Base-by-base conservation (phyloP, 2,329 filamentous ascomycete species). In the Aspergillus costaricaensis region DNA sequence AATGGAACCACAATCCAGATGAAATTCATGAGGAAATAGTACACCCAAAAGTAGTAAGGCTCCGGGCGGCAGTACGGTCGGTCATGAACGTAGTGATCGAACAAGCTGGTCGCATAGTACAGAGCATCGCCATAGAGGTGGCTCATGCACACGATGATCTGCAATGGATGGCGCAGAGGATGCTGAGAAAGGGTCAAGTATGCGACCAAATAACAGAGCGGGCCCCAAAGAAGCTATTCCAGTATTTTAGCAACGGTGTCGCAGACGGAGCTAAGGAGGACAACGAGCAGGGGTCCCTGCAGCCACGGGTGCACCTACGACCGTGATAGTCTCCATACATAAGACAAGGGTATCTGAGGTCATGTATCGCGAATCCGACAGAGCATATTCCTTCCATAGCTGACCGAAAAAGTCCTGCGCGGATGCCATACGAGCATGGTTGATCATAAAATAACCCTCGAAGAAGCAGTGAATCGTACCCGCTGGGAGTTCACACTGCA, bases 311-410 rank as follows among this genome's bases (percentile, higher is more conserved):
- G 51, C 43, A 76, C 87, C 70, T 78, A 93, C 90, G 44, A 87
- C 87, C 1, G 92, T 96, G 63, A 96, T 86, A 17, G 84, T 86
- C 81, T 96, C 92, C 75, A 96, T 88, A 74, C 90, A 93, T n/a
- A 96, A 80, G 67, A 95, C 92, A 69, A 96, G 92, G 1, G 88
- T 84, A 71, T 95, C 90, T 17, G 88, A 87, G 2, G 89, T 92
- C 67, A 96, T 80, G 72, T 96, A 96, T 47, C 92, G 85, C 57
- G 92, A 96, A 78, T 96, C 92, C 2, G 91, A 93, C 36, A 93
- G 83, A 3, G 91, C 84, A 74, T 96, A 96, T 76, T 96, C 92
- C 73, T 96, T 96, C 92, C 92, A 96, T 48, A 96, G 81, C 79
- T 96, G 91, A 2, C 89, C 91, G 59, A 93, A 89, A 7, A 95